phyloP scores from a whole-genome alignment of 2,329 filamentous ascomycete genomes.

The Penicillium sp. region DNA sequence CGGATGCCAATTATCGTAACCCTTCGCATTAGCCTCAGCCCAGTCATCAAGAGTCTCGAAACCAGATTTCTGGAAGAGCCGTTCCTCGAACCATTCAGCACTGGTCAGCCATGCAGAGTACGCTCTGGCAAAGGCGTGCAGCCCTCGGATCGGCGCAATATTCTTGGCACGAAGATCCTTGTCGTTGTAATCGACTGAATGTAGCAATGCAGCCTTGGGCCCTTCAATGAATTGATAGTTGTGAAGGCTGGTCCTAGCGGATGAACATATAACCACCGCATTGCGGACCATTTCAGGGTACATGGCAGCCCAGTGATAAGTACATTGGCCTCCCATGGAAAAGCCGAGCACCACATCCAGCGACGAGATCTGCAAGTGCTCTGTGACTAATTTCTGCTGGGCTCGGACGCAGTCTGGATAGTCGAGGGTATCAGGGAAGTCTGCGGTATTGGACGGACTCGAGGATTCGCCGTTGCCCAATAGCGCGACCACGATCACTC shows the following conservation, averaged over 20 bases:
- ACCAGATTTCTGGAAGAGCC: constrained; percentile 39
- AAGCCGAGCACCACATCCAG: constrained; percentile 49
- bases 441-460: constrained; percentile 46
- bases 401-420: constrained; percentile 48
- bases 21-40: constrained; percentile 30
- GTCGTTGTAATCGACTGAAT: constrained; percentile 43
- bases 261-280: constrained; percentile 48
- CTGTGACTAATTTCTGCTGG: constrained; percentile 41
- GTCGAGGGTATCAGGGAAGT: constrained; percentile 40
- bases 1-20: constrained; percentile 44
- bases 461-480: constrained; percentile 52
- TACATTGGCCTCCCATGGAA: constrained; percentile 53
- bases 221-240: constrained; percentile 52
- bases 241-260: constrained; percentile 48
- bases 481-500: constrained; percentile 50
- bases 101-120: constrained; percentile 52
- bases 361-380: constrained; percentile 33
- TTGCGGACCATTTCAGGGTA: constrained; percentile 43
- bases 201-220: constrained; percentile 44
- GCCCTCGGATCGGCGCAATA: constrained; percentile 33
- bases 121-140: constrained; percentile 48
- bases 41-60: constrained; percentile 42
- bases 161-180: constrained; percentile 29
- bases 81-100: constrained; percentile 47
- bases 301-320: constrained; percentile 50